Conservation (phyloP, 805 yeast species). For the Ogataea haglerorum region DNA sequence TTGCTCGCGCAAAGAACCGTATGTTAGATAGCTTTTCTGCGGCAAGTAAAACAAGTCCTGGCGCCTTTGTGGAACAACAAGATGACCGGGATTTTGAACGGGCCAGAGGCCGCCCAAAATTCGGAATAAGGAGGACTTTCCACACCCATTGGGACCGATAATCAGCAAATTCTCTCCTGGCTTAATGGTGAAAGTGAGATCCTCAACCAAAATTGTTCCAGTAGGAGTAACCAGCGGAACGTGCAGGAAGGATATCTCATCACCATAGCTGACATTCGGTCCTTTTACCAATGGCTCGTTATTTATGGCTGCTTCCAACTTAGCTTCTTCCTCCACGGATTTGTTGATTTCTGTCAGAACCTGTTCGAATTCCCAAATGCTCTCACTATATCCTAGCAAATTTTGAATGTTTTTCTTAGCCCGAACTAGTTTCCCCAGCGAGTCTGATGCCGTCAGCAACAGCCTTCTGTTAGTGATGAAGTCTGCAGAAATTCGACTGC, state of each 20-base stretch:
- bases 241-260: conserved; percentile 65
- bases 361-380: conserved; percentile 68
- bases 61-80: conserved; percentile 61
- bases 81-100: conserved; percentile 49
- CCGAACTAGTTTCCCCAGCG: conserved; percentile 81
- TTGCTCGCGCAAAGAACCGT: conserved; percentile 80
- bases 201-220: conserved; percentile 65
- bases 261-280: conserved; percentile 40
- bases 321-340: conserved; percentile 23
- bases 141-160: conserved; percentile 96
- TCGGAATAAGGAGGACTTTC: conserved; percentile 88
- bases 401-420: conserved; percentile 82
- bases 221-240: conserved; percentile 87
- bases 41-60: conserved; percentile 83
- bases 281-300: conserved; percentile 30
- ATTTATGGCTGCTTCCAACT: conserved; percentile 15
- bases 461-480: conserved; percentile 87
- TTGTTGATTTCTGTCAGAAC: conserved; percentile 50
- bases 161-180: conserved; percentile 83
- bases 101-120: conserved; percentile 95
- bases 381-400: conserved; percentile 73
- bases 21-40: conserved; percentile 83
- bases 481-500: conserved; percentile 57
- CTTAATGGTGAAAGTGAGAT: conserved; percentile 66
- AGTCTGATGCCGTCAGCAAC: conserved; percentile 78